Conservation (phyloP, 2,329 filamentous ascomycete species). For the Aspergillus calidoustus region DNA sequence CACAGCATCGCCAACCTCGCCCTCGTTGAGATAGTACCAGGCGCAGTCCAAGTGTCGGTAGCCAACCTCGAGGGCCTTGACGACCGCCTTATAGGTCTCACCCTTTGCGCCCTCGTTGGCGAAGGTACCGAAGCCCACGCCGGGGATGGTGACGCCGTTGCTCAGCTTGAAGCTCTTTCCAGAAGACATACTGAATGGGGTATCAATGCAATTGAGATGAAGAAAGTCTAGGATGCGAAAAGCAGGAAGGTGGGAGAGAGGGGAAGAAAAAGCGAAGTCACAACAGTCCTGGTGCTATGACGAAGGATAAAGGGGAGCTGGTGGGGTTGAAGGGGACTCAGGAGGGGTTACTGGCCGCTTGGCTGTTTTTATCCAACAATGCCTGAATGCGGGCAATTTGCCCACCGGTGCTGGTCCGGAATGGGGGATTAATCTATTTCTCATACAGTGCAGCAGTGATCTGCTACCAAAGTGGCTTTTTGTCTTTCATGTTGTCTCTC, state of each 20-base stretch:
- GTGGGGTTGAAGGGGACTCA: slow-evolving; percentile 9
- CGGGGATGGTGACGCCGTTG: slow-evolving; percentile 66
- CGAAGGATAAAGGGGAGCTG: not conserved
- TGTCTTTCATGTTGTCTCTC: not conserved
- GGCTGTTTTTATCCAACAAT: not conserved
- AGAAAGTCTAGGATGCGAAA: not conserved
- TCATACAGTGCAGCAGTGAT: not conserved
- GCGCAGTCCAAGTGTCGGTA: slow-evolving; percentile 62
- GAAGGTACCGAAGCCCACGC: slow-evolving; percentile 68
- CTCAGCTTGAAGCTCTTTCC: slow-evolving; percentile 57
- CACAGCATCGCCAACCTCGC: slow-evolving; percentile 57
- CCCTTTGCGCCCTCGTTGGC: slow-evolving; percentile 67
- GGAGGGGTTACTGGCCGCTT: not conserved
- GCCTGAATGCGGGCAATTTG: not conserved
- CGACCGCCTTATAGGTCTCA: slow-evolving; percentile 61
- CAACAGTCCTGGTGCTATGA: slow-evolving; percentile 1
- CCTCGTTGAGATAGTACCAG: slow-evolving; percentile 60
- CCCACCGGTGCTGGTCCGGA: not conserved
- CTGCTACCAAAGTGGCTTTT: not conserved
- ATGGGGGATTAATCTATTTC: not conserved
- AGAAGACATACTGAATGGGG: slow-evolving; percentile 57
- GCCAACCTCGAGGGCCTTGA: slow-evolving; percentile 55
- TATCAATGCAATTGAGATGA: slow-evolving; percentile 9
- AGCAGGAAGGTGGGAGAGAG: slow-evolving; percentile 5
- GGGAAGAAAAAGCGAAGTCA: slow-evolving; percentile 4